phyloP scores from a whole-genome alignment of 2,329 filamentous ascomycete genomes.

The Herpotrichia juniperi region DNA sequence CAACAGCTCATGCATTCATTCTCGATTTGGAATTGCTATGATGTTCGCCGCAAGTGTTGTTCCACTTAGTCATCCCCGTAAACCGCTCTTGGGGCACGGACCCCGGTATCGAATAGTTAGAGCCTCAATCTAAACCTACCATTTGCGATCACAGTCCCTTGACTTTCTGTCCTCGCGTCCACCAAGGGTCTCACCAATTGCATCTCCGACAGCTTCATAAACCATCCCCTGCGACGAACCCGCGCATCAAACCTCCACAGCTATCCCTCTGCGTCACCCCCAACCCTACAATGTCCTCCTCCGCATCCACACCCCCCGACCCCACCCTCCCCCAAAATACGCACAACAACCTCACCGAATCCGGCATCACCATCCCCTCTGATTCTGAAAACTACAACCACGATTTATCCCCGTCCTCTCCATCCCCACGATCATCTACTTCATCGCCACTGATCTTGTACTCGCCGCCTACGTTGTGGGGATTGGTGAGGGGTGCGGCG shows the following conservation, averaged over 20 bases:
- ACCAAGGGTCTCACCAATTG: conserved; percentile 4
- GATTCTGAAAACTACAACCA: conserved; percentile 84
- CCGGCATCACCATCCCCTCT: conserved; percentile 77
- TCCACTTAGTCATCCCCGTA: neutral
- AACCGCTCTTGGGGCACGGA: neutral
- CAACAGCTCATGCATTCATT: conserved; percentile 12
- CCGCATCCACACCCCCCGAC: neutral
- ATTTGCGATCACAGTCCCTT: neutral
- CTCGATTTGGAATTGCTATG: too few species aligned
- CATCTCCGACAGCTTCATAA: conserved; percentile 3
- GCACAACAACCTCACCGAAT: conserved; percentile 63
- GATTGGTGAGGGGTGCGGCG: conserved; percentile 81
- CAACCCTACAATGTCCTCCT: conserved; percentile 7
- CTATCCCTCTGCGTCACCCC: neutral
- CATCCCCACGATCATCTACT: conserved; percentile 64
- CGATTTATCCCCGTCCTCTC: conserved; percentile 66
- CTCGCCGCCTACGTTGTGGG: conserved; percentile 85
- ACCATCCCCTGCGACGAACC: neutral
- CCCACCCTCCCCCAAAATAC: conserved; percentile 40
- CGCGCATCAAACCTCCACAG: neutral
- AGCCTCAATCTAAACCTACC: conserved; percentile 4
- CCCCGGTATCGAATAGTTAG: conserved; percentile 4
- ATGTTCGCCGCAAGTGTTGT: too few species aligned
- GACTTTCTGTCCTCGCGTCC: neutral
- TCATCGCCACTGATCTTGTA: conserved; percentile 82